phyloP scores from a whole-genome alignment of 257 asterid species.

The Ocimum tenuiflorum region DNA sequence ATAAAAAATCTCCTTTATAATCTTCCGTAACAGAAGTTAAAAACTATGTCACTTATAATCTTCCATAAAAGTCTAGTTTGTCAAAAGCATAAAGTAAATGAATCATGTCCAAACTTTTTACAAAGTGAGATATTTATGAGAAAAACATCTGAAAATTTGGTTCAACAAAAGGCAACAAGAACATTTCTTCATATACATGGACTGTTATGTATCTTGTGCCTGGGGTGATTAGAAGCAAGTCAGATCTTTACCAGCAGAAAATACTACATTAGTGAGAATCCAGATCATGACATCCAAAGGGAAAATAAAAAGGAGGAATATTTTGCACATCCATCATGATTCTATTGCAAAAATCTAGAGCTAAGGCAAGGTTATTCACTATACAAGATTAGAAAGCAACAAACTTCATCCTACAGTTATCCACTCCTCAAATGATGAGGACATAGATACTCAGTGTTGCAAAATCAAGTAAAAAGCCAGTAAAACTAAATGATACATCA shows the following conservation, averaged over 20 bases:
- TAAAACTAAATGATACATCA: not conserved
- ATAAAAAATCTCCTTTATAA: no score
- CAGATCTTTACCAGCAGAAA: no score
- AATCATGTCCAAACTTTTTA: no score
- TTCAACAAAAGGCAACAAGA: not conserved
- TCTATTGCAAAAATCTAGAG: not conserved
- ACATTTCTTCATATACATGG: not conserved
- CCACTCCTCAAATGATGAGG: not conserved
- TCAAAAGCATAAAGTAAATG: no score
- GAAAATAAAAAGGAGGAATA: not conserved
- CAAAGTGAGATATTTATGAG: no score
- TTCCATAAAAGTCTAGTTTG: not conserved
- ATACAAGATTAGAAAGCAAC: constrained; percentile 7
- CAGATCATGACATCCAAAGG: not conserved
- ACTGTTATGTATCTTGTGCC: not conserved
- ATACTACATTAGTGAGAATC: not conserved
- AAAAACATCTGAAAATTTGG: not conserved
- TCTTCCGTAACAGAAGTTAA: no score
- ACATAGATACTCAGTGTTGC: not conserved
- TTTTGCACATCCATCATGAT: not conserved
- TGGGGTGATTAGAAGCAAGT: not conserved
- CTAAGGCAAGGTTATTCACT: not conserved
- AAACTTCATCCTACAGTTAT: not conserved
- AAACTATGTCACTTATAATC: not conserved
- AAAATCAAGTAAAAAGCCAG: not conserved